Conservation (phyloP, 805 yeast genomes). For the Sungouiozyma intestinalis region DNA sequence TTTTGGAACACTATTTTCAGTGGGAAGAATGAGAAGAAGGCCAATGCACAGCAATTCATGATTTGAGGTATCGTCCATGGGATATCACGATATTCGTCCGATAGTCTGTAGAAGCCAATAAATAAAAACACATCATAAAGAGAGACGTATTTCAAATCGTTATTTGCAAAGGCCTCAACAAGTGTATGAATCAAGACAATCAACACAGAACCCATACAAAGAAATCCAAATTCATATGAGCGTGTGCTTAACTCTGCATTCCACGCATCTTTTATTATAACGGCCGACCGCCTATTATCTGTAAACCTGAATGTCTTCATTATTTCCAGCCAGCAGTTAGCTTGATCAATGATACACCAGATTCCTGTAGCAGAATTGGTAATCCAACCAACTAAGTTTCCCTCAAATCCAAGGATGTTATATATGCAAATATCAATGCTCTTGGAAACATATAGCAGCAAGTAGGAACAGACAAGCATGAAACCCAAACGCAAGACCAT, state of each 20-base stretch:
- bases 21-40: slow-evolving; percentile 4
- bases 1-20: background rate
- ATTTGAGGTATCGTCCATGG: slow-evolving; percentile 17
- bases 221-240: background rate
- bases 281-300: background rate
- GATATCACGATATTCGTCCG: background rate
- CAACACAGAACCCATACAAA: background rate
- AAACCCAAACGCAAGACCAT: background rate
- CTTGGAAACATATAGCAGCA: background rate
- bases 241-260: background rate
- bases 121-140: slow-evolving; percentile 10
- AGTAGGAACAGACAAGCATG: background rate
- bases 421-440: background rate
- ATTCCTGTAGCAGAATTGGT: background rate
- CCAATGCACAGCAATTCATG: slow-evolving; percentile 6
- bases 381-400: background rate
- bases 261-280: background rate
- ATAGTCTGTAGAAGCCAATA: slow-evolving; percentile 1
- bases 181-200: background rate
- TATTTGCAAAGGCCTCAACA: background rate
- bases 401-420: background rate
- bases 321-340: background rate
- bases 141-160: slow-evolving; percentile 1
- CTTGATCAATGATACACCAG: background rate
- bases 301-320: background rate